Percentiles rank a stretch among this genome's conserved stretches.
Evolutionary conservation across 2,329 filamentous ascomycete species (phyloP).

Genomic region (Cyclaneusma minus): DNA sequence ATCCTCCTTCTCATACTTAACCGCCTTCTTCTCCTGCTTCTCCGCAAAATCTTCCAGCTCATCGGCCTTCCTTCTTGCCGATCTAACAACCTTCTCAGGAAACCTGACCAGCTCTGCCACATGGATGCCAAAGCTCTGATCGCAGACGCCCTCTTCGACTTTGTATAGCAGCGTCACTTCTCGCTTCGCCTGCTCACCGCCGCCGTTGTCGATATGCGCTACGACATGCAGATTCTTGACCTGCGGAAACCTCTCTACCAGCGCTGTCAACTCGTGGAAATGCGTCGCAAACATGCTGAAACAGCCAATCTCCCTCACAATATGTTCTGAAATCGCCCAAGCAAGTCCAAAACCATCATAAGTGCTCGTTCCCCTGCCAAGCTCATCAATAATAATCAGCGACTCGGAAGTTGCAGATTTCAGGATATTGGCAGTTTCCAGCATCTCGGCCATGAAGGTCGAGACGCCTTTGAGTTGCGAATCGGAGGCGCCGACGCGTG

Average conservation of each 20-base stretch:
- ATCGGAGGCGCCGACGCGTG: conserved; percentile 88
- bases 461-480: conserved; percentile 95
- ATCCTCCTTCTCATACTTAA: conserved; percentile 63
- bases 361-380: conserved; percentile 90
- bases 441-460: conserved; percentile 99
- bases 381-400: conserved; percentile 95
- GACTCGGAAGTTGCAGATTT: conserved; percentile 92
- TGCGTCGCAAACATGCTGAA: conserved; percentile 95
- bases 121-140: conserved; percentile 96
- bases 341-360: conserved; percentile 98
- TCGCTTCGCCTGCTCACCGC: conserved; percentile 28
- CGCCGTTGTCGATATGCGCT: conserved; percentile 58
- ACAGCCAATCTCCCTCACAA: conserved; percentile 85
- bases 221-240: conserved; percentile 93
- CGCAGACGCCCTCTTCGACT: conserved; percentile 86
- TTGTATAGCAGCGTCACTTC: conserved; percentile 96
- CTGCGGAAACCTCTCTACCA: conserved; percentile 73
- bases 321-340: conserved; percentile 97
- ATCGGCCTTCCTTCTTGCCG: conserved; percentile 98
- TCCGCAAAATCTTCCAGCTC: conserved; percentile 91
- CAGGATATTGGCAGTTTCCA: conserved; percentile 95
- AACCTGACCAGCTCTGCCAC: conserved; percentile 94
- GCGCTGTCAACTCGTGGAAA: conserved; percentile 91
- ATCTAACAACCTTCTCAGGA: conserved; percentile 90
- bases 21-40: conserved; percentile 48